Conservation (phyloP, 208 protist species). For the Spongospora subterranea region DNA sequence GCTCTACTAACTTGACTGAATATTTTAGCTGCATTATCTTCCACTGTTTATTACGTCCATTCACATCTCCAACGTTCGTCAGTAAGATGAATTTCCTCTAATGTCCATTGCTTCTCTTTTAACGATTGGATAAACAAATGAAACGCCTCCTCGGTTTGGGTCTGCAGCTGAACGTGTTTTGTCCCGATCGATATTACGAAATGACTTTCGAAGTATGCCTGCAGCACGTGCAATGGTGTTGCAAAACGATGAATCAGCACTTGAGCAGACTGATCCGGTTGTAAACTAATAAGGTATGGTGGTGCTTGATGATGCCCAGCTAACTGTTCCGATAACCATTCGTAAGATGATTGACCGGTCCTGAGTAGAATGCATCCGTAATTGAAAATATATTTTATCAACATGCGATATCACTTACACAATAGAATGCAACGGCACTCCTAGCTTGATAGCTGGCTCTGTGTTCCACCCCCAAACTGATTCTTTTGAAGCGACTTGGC, state of each 20-base stretch:
- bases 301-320: too few species aligned
- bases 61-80: conserved; percentile 17
- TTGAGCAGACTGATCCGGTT: too few species aligned
- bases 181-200: background rate
- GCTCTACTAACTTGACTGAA: background rate
- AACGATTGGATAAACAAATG: background rate
- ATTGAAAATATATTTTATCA: too few species aligned
- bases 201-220: background rate
- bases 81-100: background rate
- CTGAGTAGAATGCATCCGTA: too few species aligned
- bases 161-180: background rate
- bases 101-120: background rate
- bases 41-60: background rate
- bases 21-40: background rate
- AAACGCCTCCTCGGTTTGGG: background rate
- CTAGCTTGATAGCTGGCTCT: background rate
- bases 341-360: too few species aligned
- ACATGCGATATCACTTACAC: background rate
- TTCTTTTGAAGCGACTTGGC: background rate
- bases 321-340: too few species aligned
- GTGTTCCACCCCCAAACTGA: background rate
- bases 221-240: background rate
- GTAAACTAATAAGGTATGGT: too few species aligned
- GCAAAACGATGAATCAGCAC: background rate
- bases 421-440: background rate